Conservation (phyloP, 2,329 filamentous ascomycete genomes). For the Beauveria scarabaeidicola region DNA sequence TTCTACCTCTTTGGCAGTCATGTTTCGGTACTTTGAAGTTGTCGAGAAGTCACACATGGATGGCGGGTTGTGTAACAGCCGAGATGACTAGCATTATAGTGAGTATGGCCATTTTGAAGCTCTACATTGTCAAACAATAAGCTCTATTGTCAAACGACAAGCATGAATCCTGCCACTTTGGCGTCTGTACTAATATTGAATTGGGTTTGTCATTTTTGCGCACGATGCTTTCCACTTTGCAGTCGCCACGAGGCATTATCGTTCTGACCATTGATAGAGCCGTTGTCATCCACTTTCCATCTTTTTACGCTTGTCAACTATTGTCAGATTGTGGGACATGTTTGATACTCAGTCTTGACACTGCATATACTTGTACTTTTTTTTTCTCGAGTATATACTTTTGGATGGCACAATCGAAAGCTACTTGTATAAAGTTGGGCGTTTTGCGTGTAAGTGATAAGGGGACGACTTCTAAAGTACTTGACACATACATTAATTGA, state of each 20-base stretch:
- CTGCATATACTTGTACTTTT: background rate
- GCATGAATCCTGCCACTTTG: constrained; percentile 22
- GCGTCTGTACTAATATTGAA: constrained; percentile 16
- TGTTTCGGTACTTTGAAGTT: too few relatives aligned
- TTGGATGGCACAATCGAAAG: too few relatives aligned
- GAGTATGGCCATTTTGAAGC: too few relatives aligned
- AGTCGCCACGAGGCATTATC: background rate
- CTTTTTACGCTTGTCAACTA: background rate
- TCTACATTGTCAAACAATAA: too few relatives aligned
- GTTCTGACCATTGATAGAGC: background rate
- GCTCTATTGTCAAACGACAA: background rate
- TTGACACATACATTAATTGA: too few relatives aligned
- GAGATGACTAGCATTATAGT: too few relatives aligned
- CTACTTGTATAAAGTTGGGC: background rate
- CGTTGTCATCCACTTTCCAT: background rate
- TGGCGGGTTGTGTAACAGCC: too few relatives aligned
- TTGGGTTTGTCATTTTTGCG: too few relatives aligned
- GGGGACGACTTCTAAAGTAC: too few relatives aligned
- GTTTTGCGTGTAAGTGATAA: background rate
- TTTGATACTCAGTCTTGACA: background rate
- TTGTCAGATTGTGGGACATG: background rate
- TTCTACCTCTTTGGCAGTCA: too few relatives aligned
- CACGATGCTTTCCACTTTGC: too few relatives aligned
- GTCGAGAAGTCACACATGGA: too few relatives aligned
- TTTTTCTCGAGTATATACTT: background rate